phyloP scores from a whole-genome alignment of 805 yeast species.

The Ogataea neopini region DNA sequence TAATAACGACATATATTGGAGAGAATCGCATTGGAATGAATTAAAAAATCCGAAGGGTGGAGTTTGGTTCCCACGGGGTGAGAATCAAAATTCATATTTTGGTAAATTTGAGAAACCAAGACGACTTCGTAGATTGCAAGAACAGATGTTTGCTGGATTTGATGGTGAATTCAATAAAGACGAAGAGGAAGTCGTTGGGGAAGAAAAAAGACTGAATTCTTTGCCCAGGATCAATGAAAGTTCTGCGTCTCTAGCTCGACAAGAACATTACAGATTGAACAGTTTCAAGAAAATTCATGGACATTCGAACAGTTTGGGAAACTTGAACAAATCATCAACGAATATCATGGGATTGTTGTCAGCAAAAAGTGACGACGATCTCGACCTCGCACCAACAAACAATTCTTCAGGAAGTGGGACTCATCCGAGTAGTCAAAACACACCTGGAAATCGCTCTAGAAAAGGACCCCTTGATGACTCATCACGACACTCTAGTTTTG shows the following conservation, averaged over 20 bases:
- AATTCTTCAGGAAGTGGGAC: background rate
- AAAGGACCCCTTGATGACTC: background rate
- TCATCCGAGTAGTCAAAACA: background rate
- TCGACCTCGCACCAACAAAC: constrained; percentile 1
- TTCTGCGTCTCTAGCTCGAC: constrained; percentile 30
- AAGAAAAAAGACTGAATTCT: constrained; percentile 22
- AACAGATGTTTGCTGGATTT: constrained; percentile 30
- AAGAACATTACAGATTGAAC: constrained; percentile 27
- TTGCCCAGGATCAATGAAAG: constrained; percentile 27
- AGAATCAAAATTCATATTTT: background rate
- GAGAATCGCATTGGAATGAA: constrained; percentile 55
- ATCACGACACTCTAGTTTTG: constrained; percentile 14
- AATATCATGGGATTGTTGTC: constrained; percentile 9
- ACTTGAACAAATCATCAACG: constrained; percentile 7
- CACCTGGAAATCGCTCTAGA: background rate
- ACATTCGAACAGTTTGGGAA: constrained; percentile 15
- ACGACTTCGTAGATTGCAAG: constrained; percentile 24
- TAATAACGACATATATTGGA: constrained; percentile 58
- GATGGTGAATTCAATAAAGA: constrained; percentile 29
- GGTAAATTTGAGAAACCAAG: constrained; percentile 10
- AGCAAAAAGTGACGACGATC: constrained; percentile 16
- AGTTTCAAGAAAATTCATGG: constrained; percentile 21
- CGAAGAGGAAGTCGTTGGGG: constrained; percentile 19
- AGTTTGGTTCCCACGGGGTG: constrained; percentile 48
- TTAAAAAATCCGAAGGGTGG: constrained; percentile 46